Base-by-base conservation (phyloP, 2,329 filamentous ascomycete genomes). In the Aschersonia sp. region DNA sequence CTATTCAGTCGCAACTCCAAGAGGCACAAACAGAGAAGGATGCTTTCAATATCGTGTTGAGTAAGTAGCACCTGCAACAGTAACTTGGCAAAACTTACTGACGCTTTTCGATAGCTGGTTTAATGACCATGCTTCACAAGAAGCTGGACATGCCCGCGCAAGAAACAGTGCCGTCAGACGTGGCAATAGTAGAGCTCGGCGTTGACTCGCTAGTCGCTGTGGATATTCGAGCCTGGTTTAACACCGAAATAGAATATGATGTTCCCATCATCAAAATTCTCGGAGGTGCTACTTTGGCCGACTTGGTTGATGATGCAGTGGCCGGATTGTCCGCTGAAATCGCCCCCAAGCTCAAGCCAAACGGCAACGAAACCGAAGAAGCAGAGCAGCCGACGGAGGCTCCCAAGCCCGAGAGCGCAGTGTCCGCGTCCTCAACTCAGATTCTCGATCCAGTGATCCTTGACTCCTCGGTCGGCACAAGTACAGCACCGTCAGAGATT, bases 141-240 rank as follows among this genome's bases (percentile, higher is more conserved):
- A 37, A 37, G 35, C 12, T 37, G 35, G 35, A 37, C 12, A 37
- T 37, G 35, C 35, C 35, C 35, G 12, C 8, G 8, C 35, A 37
- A 12, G 35, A 37, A 37, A 37, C 12, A 9, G 35, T 37, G 8
- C 35, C 35, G 35, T 37, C 35, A 37, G 35, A 37, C 35, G 35
- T 37, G 8, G 35, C 35, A 37, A 37, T 37, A 6, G 32, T 32
- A 39, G 44, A 60, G 5, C 47, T 62, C 2, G 60, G 59, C 1
- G 50, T 62, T 6, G 62, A 64, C 46, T 59, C 59, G 0, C 48
- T 65, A 7, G 50, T 62, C 0, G 60, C 60, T n/a, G 59, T 62
- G 1, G 58, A 59, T 60, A 66, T 70, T 2, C 64, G 72, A 2
- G 59, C 66, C 1, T 77, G 73, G 73, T 73, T 75, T 51, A 45